phyloP scores from a whole-genome alignment of 176 grass and related monocot species.

The Musa acuminata region DNA sequence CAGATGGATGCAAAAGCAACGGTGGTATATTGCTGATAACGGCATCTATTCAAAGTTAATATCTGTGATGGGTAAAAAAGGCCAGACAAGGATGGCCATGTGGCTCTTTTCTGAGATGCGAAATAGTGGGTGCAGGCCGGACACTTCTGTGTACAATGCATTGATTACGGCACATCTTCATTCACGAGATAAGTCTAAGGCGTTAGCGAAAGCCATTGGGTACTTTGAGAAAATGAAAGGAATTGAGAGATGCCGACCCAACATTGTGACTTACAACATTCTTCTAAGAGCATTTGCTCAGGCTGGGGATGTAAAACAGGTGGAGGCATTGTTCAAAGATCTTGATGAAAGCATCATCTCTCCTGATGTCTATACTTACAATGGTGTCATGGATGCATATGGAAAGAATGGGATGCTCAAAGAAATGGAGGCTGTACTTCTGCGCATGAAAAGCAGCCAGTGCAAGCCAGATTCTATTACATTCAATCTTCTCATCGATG shows the following conservation, averaged over 20 bases:
- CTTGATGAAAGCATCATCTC: conserved; percentile 59
- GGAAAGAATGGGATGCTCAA: conserved; percentile 87
- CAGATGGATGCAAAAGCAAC: conserved; percentile 96
- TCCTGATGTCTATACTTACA: conserved; percentile 69
- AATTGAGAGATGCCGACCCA: conserved; percentile 69
- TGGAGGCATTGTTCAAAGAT: conserved; percentile 82
- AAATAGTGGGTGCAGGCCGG: conserved; percentile 67
- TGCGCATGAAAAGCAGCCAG: conserved; percentile 70
- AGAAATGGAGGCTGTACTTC: conserved; percentile 81
- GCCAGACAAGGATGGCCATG: conserved; percentile 94
- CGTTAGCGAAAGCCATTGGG: conserved; percentile 56
- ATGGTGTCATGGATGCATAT: conserved; percentile 76
- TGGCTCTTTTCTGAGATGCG: conserved; percentile 94
- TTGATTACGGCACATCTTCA: conserved; percentile 72
- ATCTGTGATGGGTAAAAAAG: conserved; percentile 90
- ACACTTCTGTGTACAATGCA: conserved; percentile 86
- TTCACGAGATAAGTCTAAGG: conserved; percentile 76
- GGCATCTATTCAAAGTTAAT: conserved; percentile 93
- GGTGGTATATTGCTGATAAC: conserved; percentile 90
- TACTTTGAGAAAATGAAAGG: conserved; percentile 98
- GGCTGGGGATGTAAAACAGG: conserved; percentile 55
- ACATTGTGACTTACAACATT: conserved; percentile 92
- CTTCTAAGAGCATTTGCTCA: conserved; percentile 83
- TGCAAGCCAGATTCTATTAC: conserved; percentile 86
- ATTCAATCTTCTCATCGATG: conserved; percentile 90